Evolutionary conservation across 164 flowering plant species (phyloP), one percentile per base, ranked within the genome.

Genomic region (Piper longum): DNA sequence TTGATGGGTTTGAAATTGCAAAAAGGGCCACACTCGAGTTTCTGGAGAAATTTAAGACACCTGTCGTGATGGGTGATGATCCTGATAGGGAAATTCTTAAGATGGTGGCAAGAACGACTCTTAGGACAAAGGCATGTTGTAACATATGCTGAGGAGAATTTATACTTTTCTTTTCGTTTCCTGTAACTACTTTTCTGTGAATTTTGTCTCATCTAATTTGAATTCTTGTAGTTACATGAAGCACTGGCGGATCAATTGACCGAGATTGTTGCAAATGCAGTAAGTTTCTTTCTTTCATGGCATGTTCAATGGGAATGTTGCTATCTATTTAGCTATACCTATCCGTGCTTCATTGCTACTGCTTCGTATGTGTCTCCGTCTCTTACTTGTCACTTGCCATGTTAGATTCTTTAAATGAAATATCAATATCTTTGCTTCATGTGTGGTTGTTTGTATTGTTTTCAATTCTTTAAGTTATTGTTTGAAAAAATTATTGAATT

Each of bases 1-100:
- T 95, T 65, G 99, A 95, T 85, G 99, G 99, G 62, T 89, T 95
- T 80, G 97, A 95, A 69, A 91, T 95, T 75, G 97, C 99, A 13
- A 95, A 95, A 75, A 80, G 80, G 75, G 99, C 97, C 43, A 91
- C 97, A 54, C 95, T 95, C 16, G 83, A 88, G 48, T 95, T 89
- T 74, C 83, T 95, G 51, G 99, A 95, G 64, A 87, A 83, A 62
- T 95, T 95, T 71, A 91, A 89, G 80, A 95, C 96, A 60, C 87
- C 86, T 60, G 97, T 87, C 14, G 87, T 87, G 59, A 87, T 91
- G 79, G 97, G 95, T 61, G 76, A 83, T 64, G 95, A 89, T 41
- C 95, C 97, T 66, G 99, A 95, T 72, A 89, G 74, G 74, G 99
- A 95, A 75, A 81, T 91, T 60, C 76, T 91, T 45, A 85, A 85